Evolutionary conservation across 1,284 basidiomycete species (phyloP).

Genomic region (Cryptococcus sp.): DNA sequence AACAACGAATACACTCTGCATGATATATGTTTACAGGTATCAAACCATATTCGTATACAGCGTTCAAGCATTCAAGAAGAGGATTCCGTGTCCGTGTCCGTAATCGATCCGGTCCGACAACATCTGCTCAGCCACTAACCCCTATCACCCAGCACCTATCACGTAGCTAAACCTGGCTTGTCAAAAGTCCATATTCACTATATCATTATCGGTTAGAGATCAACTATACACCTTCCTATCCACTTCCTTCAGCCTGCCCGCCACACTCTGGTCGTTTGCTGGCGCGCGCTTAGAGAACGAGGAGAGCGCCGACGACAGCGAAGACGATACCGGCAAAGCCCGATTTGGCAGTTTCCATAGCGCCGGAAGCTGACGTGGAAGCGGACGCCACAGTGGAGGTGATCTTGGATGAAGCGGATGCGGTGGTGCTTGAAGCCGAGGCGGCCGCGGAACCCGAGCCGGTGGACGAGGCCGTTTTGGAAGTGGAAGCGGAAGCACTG

Average conservation of each 20-base stretch:
- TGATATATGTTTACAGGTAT: too few species aligned
- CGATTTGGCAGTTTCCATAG: neutral
- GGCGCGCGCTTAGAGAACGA: constrained; percentile 14
- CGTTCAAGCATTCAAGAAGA: too few species aligned
- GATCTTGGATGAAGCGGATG: constrained; percentile 6
- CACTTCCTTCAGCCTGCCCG: too few species aligned
- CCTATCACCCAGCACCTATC: neutral
- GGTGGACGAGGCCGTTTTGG: constrained; percentile 6
- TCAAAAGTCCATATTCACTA: too few species aligned
- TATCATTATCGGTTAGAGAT: neutral
- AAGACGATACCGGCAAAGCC: constrained; percentile 4
- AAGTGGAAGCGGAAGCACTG: constrained; percentile 3
- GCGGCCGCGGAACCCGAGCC: constrained; percentile 4
- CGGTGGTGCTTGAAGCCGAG: constrained; percentile 3
- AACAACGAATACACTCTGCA: too few species aligned
- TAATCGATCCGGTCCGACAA: too few species aligned
- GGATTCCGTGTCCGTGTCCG: neutral
- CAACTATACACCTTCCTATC: neutral
- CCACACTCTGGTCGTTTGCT: too few species aligned
- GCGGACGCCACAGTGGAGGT: constrained; percentile 3
- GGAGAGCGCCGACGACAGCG: constrained; percentile 13
- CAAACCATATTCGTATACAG: too few species aligned
- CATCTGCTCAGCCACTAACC: neutral
- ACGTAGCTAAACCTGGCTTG: too few species aligned
- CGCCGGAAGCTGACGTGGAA: constrained; percentile 8